Percentiles rank a stretch among this genome's conserved stretches.
These are phyloP conservation scores for Bacterosira constricta DNA, from an alignment of 108 stramenopile genomes.

Conservation along the genomic window DNA sequence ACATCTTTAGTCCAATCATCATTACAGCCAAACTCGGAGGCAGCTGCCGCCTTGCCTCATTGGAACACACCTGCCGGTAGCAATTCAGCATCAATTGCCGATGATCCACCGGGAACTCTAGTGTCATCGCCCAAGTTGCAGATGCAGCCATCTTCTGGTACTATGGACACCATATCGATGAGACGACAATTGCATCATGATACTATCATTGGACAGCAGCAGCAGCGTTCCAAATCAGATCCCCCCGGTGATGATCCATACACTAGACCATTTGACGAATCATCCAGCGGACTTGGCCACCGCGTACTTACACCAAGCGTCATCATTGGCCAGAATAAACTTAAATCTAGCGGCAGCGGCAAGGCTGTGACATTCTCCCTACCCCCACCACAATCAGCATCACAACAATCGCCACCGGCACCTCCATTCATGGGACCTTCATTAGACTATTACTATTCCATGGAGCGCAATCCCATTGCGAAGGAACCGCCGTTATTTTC, in stretches of 20 bases:
- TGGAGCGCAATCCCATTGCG: slow-evolving; percentile 18
- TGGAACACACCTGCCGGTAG: neutral
- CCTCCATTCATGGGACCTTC: slow-evolving; percentile 35
- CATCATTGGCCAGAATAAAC: neutral
- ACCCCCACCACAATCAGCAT: slow-evolving; percentile 8
- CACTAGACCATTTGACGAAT: slow-evolving; percentile 11
- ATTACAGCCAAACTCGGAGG: neutral
- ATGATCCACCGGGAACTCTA: slow-evolving; percentile 13
- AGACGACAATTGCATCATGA: too few relatives aligned
- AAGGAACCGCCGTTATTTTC: slow-evolving; percentile 2
- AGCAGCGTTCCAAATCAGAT: too few relatives aligned
- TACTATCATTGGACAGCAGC: too few relatives aligned
- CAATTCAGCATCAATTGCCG: neutral
- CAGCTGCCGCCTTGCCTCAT: too few relatives aligned
- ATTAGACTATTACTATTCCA: slow-evolving; percentile 36
- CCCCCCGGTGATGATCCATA: neutral
- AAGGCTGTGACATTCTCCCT: slow-evolving; percentile 37
- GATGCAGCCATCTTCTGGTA: too few relatives aligned
- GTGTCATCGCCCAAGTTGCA: neutral
- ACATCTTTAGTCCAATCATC: neutral
- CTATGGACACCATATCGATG: too few relatives aligned
- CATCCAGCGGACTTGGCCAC: neutral
- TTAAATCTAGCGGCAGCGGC: neutral
- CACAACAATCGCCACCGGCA: slow-evolving; percentile 15
- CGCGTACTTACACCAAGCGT: neutral